Evolutionary conservation across 2,329 filamentous ascomycete species (phyloP).

Genomic region (Exophiala lecanii-corni): DNA sequence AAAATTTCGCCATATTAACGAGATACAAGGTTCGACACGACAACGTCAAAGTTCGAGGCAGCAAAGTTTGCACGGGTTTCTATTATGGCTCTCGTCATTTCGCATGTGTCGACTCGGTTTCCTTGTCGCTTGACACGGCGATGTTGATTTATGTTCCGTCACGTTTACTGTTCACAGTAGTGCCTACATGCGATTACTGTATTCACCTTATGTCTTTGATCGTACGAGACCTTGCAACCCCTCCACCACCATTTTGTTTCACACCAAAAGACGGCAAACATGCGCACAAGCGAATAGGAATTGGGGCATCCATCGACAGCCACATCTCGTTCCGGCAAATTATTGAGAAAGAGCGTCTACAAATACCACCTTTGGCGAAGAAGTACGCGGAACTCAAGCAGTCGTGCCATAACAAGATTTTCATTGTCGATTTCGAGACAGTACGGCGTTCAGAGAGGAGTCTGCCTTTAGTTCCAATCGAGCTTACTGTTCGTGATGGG

Average conservation of each 20-base stretch:
- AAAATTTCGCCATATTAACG: slow-evolving; percentile 1
- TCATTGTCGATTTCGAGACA: slow-evolving; percentile 7
- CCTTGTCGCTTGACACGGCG: background rate
- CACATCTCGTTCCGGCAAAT: slow-evolving; percentile 2
- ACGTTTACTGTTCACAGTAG: background rate
- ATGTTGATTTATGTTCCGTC: slow-evolving; percentile 2
- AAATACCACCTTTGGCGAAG: slow-evolving; percentile 2
- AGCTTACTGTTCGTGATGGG: slow-evolving; percentile 8
- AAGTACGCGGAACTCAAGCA: slow-evolving; percentile 3
- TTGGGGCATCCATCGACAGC: slow-evolving; percentile 2
- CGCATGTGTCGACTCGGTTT: slow-evolving; percentile 1
- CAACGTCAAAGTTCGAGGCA: slow-evolving; percentile 3
- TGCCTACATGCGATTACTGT: slow-evolving; percentile 1
- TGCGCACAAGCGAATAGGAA: slow-evolving; percentile 3
- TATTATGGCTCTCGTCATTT: background rate
- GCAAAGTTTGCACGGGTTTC: slow-evolving; percentile 5
- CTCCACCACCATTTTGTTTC: slow-evolving; percentile 4
- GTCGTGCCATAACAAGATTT: slow-evolving; percentile 1
- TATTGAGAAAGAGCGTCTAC: background rate
- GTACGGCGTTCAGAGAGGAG: background rate
- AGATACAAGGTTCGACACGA: background rate
- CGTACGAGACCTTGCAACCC: background rate
- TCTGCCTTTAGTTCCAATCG: slow-evolving; percentile 1
- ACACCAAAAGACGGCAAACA: background rate
- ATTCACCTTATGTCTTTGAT: slow-evolving; percentile 1